phyloP scores from a whole-genome alignment of 2,329 filamentous ascomycete species.

The Colletotrichum filicis region DNA sequence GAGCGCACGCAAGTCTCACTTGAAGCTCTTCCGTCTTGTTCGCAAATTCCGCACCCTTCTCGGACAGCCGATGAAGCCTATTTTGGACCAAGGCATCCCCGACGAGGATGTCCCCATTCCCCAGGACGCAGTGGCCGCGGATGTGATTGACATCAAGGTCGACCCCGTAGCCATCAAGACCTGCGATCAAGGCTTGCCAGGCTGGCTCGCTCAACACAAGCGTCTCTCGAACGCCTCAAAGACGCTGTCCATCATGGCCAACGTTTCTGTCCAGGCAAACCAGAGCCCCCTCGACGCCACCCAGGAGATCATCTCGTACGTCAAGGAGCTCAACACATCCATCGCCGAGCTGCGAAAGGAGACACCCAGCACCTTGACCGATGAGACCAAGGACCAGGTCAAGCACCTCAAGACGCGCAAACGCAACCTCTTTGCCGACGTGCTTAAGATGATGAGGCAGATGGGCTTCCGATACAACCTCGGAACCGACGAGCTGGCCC shows the following conservation, averaged over 20 bases:
- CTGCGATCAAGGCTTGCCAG: constrained; percentile 48
- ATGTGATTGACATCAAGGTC: constrained; percentile 37
- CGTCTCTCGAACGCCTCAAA: constrained; percentile 77
- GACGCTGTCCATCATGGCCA: constrained; percentile 80
- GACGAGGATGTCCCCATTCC: constrained; percentile 50
- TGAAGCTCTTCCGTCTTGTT: constrained; percentile 91
- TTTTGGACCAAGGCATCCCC: constrained; percentile 70
- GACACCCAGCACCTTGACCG: constrained; percentile 82
- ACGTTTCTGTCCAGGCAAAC: constrained; percentile 54
- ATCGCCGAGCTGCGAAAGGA: constrained; percentile 83
- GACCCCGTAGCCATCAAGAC: constrained; percentile 41
- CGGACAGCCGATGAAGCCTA: constrained; percentile 76
- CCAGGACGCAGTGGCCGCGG: constrained; percentile 19
- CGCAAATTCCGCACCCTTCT: constrained; percentile 88
- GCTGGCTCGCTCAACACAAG: constrained; percentile 60
- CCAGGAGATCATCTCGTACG: constrained; percentile 69
- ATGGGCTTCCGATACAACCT: constrained; percentile 94
- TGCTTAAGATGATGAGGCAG: constrained; percentile 80
- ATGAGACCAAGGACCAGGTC: constrained; percentile 85
- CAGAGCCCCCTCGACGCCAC: constrained; percentile 22
- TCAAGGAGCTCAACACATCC: constrained; percentile 73
- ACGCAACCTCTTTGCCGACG: constrained; percentile 89
- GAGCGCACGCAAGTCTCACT: constrained; percentile 89
- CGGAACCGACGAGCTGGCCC: constrained; percentile 75
- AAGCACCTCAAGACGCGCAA: constrained; percentile 94